These are phyloP conservation scores for Aspergillus diversus DNA, from an alignment of 495 filamentous ascomycete species.

Conservation along the genomic window DNA sequence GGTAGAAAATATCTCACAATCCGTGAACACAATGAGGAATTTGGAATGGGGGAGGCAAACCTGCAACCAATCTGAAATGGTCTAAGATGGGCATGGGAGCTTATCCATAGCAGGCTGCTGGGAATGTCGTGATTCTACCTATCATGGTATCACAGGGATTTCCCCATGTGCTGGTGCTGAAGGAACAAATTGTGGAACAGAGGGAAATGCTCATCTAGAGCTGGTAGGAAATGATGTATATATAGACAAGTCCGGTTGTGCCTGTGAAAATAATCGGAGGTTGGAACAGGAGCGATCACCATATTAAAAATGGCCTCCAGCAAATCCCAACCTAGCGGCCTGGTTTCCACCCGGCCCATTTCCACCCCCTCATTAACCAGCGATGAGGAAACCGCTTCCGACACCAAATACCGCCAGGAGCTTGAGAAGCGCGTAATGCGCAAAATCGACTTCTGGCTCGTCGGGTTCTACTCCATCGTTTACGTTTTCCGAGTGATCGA, in stretches of 20 bases:
- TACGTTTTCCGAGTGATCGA: constrained; percentile 48
- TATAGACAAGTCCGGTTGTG: neutral
- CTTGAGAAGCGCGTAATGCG: constrained; percentile 36
- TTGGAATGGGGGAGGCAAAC: too few relatives aligned
- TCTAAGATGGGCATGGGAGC: neutral
- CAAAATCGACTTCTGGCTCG: constrained; percentile 48
- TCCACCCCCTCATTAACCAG: constrained; percentile 2
- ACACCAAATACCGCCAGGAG: constrained; percentile 11
- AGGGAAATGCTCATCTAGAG: neutral
- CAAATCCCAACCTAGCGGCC: neutral
- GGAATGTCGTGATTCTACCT: constrained; percentile 30
- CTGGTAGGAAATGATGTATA: neutral
- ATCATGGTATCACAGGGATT: constrained; percentile 28
- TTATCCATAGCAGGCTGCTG: neutral
- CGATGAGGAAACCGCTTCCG: neutral
- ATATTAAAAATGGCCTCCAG: neutral
- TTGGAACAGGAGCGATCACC: too few relatives aligned
- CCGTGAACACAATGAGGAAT: neutral
- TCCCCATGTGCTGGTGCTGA: neutral
- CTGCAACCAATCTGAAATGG: neutral
- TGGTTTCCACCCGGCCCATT: constrained; percentile 1
- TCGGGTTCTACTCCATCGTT: constrained; percentile 47
- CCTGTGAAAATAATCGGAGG: too few relatives aligned
- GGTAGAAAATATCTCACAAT: constrained; percentile 8
- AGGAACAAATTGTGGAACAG: neutral